Evolutionary conservation across 352 stramenopile species (phyloP).

Genomic region (Phytophthora constricta): DNA sequence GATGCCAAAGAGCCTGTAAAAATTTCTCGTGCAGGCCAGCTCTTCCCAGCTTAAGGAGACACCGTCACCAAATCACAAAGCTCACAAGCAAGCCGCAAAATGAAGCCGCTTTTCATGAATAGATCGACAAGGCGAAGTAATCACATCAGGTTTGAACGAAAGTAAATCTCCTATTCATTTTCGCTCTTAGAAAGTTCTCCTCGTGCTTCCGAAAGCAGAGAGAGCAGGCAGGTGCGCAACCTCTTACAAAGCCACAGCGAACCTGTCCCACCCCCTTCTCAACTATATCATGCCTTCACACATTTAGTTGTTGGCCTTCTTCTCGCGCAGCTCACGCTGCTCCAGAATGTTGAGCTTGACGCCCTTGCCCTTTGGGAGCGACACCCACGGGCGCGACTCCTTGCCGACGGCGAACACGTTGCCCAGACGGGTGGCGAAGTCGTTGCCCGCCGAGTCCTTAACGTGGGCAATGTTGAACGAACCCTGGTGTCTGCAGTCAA

Average conservation of each 20-base stretch:
- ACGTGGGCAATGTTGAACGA: conserved; percentile 99
- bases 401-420: conserved; percentile 99
- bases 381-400: conserved; percentile 92
- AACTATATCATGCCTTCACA: conserved; percentile 15
- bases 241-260: conserved; percentile 26
- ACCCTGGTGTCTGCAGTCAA: conserved; percentile 93
- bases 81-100: too few relatives aligned
- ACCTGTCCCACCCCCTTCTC: conserved; percentile 8
- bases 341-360: conserved; percentile 99
- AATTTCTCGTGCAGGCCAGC: conserved; percentile 54
- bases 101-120: too few relatives aligned
- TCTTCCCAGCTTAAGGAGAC: conserved; percentile 47
- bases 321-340: conserved; percentile 88
- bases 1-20: conserved; percentile 55
- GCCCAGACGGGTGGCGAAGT: conserved; percentile 97
- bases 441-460: conserved; percentile 97
- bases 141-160: conserved; percentile 20
- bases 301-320: conserved; percentile 75
- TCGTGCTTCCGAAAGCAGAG: conserved; percentile 25
- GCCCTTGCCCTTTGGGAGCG: conserved; percentile 98
- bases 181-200: conserved; percentile 46
- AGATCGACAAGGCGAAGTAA: too few relatives aligned
- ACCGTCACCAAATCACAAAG: too few relatives aligned
- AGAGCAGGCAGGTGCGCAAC: conserved; percentile 18
- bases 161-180: conserved; percentile 41